Conservation (phyloP, 2,329 filamentous ascomycete genomes). For the Ceratocystis cubensis region DNA sequence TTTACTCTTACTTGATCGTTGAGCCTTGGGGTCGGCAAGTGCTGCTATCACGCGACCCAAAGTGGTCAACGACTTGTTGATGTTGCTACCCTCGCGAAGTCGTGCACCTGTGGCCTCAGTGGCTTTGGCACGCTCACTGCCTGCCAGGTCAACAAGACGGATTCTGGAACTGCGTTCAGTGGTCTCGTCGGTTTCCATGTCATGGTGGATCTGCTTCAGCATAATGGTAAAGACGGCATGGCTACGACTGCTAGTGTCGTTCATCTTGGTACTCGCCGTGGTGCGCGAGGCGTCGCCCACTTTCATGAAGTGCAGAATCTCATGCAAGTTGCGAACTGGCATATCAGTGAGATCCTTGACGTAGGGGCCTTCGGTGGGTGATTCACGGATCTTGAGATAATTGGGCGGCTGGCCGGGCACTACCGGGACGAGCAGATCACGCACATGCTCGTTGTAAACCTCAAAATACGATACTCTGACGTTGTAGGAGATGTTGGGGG, state of each 20-base stretch:
- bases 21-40: constrained; percentile 50
- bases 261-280: constrained; percentile 94
- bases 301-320: constrained; percentile 85
- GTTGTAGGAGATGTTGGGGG: constrained; percentile 87
- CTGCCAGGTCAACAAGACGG: constrained; percentile 84
- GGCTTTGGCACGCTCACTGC: constrained; percentile 85
- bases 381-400: constrained; percentile 95
- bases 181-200: constrained; percentile 92
- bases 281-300: constrained; percentile 80
- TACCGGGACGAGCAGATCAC: constrained; percentile 74
- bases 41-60: constrained; percentile 92
- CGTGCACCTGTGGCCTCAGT: constrained; percentile 89
- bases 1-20: constrained; percentile 37
- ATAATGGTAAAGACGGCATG: constrained; percentile 98
- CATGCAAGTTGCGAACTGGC: constrained; percentile 71
- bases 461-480: constrained; percentile 98
- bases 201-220: constrained; percentile 95
- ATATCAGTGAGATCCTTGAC: constrained; percentile 94
- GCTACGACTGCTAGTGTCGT: constrained; percentile 91
- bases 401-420: constrained; percentile 59
- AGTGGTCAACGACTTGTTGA: constrained; percentile 97
- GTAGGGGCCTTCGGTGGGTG: constrained; percentile 86
- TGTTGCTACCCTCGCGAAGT: constrained; percentile 88
- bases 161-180: constrained; percentile 91
- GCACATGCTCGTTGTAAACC: constrained; percentile 98